Evolutionary conservation across 2,329 filamentous ascomycete genomes (phyloP).

Genomic region (Pseudofabraea citricarpa): DNA sequence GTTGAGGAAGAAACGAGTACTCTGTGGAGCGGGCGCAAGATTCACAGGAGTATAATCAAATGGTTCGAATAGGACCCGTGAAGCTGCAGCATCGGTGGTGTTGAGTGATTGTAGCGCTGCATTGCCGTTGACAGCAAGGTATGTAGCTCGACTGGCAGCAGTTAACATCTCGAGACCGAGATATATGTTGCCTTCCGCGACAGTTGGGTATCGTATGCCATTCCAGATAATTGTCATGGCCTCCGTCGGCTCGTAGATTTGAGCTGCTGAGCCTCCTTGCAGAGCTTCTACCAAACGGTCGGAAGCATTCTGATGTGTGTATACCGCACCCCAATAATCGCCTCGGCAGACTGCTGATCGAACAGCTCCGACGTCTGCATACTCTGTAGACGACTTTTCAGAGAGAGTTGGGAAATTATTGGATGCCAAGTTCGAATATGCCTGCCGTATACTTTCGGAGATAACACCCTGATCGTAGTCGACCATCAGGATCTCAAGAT

Average conservation of each 20-base stretch:
- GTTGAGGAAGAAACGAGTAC: constrained; percentile 30
- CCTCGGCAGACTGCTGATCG: constrained; percentile 30
- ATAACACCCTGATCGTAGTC: constrained; percentile 54
- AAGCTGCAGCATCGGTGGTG: constrained; percentile 19
- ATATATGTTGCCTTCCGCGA: constrained; percentile 23
- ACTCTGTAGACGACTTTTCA: constrained; percentile 22
- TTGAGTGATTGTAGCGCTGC: constrained; percentile 16
- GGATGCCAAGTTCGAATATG: constrained; percentile 27
- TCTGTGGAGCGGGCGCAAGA: constrained; percentile 30
- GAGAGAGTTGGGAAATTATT: constrained; percentile 29
- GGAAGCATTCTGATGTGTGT: constrained; percentile 28
- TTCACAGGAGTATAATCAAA: constrained; percentile 24
- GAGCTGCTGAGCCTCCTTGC: constrained; percentile 16
- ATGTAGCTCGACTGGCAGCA: constrained; percentile 20
- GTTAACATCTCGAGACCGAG: constrained; percentile 26
- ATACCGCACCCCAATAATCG: constrained; percentile 34
- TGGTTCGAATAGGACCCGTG: constrained; percentile 30
- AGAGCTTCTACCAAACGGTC: constrained; percentile 25
- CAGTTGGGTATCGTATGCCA: constrained; percentile 30
- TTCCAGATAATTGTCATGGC: constrained; percentile 33
- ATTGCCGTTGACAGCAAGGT: constrained; percentile 18
- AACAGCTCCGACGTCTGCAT: constrained; percentile 21
- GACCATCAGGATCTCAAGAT: constrained; percentile 52
- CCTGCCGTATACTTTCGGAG: constrained; percentile 26
- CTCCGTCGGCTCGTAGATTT: constrained; percentile 28